Base-by-base conservation (phyloP, 2,329 filamentous ascomycete species). In the Colletotrichum truncatum region DNA sequence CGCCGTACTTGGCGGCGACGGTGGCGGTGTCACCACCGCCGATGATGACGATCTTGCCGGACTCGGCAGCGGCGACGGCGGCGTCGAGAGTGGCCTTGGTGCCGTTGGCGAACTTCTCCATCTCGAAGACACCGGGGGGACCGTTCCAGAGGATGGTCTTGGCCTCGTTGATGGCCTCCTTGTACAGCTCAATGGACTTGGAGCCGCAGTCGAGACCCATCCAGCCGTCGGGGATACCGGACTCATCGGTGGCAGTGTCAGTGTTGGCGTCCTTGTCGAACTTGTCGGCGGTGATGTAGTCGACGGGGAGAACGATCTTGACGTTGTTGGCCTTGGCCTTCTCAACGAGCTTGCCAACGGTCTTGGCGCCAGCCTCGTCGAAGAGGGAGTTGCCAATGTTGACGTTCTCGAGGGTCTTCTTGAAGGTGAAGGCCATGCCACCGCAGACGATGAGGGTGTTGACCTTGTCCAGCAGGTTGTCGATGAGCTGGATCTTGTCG, bases 71-170 rank as follows among this genome's bases (percentile, higher is more conserved):
- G 23, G 86, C 86, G 57, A 98, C 94, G 57, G 91, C 94, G 62
- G 93, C 93, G 75, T 98, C 93, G 72, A 99, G 89, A 52, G 93
- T 97, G 68, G 89, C 87, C 88, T 97, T 97, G 76, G 96, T 99
- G 73, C 93, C 96, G 68, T 86, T 90, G 75, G 94, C 93, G 79
- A 99, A 99, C 77, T 92, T 91, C 68, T 98, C 93, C 76, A 98
- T 92, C 88, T 99, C 96, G 75, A 99, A 99, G 72, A 99, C 96
- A 80, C 96, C 96, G 14, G 95, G 90, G 59, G 96, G 96, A 61
- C 96, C 96, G 85, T 99, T 99, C 96, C 96, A 99, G 69, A 99
- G 92, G 79, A 99, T 98, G 62, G 96, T 99, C 87, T 98, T 90
- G 70, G 95, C 89, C 75, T 95, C 90, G 70, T 86, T 85, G 72